Evolutionary conservation across 192 early-diverging fungal genomes (phyloP).

Genomic region (Podila epicladia): DNA sequence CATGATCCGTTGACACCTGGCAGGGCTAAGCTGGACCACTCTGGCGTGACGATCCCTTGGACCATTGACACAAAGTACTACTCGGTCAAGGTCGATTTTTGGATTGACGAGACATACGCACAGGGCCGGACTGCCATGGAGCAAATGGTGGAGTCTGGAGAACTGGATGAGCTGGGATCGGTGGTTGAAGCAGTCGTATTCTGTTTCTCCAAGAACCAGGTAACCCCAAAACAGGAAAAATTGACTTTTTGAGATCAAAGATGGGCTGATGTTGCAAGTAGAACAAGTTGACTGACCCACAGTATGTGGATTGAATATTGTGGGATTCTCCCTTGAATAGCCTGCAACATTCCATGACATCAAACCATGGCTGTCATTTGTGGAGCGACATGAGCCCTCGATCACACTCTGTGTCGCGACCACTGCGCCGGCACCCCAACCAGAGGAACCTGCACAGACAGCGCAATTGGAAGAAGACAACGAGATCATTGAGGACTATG

Average conservation of each 20-base stretch:
- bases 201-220: conserved; percentile 68
- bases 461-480: background rate
- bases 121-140: conserved; percentile 36
- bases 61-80: conserved; percentile 76
- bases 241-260: background rate
- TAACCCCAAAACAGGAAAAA: conserved; percentile 5
- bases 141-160: conserved; percentile 44
- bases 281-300: background rate
- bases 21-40: conserved; percentile 21
- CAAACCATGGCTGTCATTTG: conserved; percentile 63
- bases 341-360: conserved; percentile 66
- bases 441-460: conserved; percentile 2
- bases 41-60: conserved; percentile 61
- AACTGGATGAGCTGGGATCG: conserved; percentile 53
- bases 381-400: conserved; percentile 60
- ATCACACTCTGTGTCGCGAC: conserved; percentile 66
- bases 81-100: conserved; percentile 67
- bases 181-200: conserved; percentile 71
- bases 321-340: conserved; percentile 18
- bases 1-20: background rate
- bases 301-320: background rate
- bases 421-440: conserved; percentile 5
- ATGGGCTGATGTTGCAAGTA: background rate
- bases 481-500: conserved; percentile 44
- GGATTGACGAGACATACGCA: conserved; percentile 65